Base-by-base conservation (phyloP, 768 basidiomycete genomes). In the Lanmaoa rubissima region DNA sequence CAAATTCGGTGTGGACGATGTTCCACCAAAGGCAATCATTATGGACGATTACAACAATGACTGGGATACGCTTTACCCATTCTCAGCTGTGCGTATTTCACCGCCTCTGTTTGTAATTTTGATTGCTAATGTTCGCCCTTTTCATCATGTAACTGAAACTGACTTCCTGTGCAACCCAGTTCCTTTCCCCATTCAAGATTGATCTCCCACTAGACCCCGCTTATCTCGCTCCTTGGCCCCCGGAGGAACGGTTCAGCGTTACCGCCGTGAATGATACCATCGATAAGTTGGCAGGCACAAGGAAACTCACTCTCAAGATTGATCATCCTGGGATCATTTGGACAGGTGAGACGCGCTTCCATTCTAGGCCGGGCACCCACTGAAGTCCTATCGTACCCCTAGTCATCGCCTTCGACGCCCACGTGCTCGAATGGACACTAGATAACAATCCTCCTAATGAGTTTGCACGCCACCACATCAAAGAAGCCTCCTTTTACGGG, bases 391-490 rank as follows among this genome's bases (percentile, higher is more conserved):
- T 28, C 38, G 5, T 26, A 2, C 12, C 52, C 53, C 41, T 63
- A 84, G 93, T 90, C 5, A 81, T 98, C 52, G 89, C 94, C 0
- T 97, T 98, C 66, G 90, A 95, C 48, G 95, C 92, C 0, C 88
- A 95, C 57, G 91, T 98, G 14, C 70, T 95, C 9, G 73, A 81
- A 51, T 98, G 95, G 95, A 85, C 83, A 16, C 77, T 94, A 38
- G 89, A 92, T 60, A 76, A 86, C 59, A 82, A 84, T 53, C 94
- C 96, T 1, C 91, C 92, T 0, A 72, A 83, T 51, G 88, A 90
- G 54, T 75, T 79, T 61, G 82, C 81, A 8, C 81, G 94, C 9
- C 96, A 98, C 66, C 91, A 94, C 63, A 82, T 98, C 74, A 97
- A 94, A 68, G 92, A 95, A 69, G 92, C 84, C 0, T 93, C 94